Evolutionary conservation across 2,329 filamentous ascomycete species (phyloP), one percentile per base, ranked within the genome.

Genomic region (Colletotrichum agaves): DNA sequence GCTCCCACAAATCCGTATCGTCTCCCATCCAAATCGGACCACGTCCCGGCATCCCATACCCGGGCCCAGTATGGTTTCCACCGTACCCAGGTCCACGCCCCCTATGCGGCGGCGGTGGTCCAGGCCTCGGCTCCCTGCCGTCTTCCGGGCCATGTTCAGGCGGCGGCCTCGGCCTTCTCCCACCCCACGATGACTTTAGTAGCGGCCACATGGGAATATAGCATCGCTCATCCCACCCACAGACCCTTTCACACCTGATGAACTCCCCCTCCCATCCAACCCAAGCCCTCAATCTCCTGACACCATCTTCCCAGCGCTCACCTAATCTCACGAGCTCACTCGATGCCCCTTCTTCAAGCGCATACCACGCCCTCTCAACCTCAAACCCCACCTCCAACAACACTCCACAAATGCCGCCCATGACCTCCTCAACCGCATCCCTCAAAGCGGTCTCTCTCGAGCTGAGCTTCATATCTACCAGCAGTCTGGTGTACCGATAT

Each of bases 201-300:
- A 83, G 68, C 2, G 83, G 83, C 83, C 83, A 85, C 79, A 85
- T 85, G 1, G 83, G 83, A 43, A 85, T 83, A 66, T 79, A 84
- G 70, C 83, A 85, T 12, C 78, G 76, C 71, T 84, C 80, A 63
- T 82, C 78, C 73, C 76, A 78, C 4, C 69, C 78, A 63, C 83
- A 85, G 44, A 76, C 76, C 33, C 77, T 72, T 3, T 76, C 69
- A 65, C 83, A 85, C 8, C 75, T 74, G 1, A 78, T 75, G 72
- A 80, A 83, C 72, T 83, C 79, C 31, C 81, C 81, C 39, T 80
- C 81, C 83, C 83, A 86, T 5, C 83, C 83, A 1, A 85, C 75
- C 83, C 83, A 86, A 1, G 83, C 82, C 72, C 80, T 79, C 11
- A 85, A 72, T 68, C 83, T 78, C 50, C 81, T 76, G 4, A 84